Evolutionary conservation across 2,329 filamentous ascomycete genomes (phyloP).

Genomic region (Penicillium frequentans): DNA sequence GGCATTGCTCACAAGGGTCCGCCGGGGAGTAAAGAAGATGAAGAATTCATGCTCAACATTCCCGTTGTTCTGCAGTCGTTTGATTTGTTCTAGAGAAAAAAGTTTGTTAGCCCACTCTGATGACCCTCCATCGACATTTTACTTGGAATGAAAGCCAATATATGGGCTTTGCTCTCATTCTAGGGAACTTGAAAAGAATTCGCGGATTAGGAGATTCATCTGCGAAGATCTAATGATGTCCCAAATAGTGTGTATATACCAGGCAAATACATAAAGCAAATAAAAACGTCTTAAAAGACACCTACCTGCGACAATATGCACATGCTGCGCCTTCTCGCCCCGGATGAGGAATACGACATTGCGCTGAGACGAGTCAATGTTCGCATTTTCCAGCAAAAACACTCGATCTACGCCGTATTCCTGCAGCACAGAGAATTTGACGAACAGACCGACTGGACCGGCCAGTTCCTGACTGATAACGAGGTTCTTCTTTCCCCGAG

Average conservation of each 20-base stretch:
- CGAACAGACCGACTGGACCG: slow-evolving; percentile 83
- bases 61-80: slow-evolving; percentile 81
- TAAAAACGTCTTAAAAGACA: slow-evolving; percentile 15
- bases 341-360: slow-evolving; percentile 93
- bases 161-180: slow-evolving; percentile 42
- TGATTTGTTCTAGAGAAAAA: slow-evolving; percentile 73
- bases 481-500: slow-evolving; percentile 97
- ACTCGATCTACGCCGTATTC: slow-evolving; percentile 98
- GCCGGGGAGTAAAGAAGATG: slow-evolving; percentile 91
- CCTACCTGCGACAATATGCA: slow-evolving; percentile 85
- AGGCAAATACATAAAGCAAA: not conserved
- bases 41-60: slow-evolving; percentile 93
- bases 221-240: slow-evolving; percentile 61
- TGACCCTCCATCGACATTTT: slow-evolving; percentile 46
- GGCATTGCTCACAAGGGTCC: slow-evolving; percentile 87
- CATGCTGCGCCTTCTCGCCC: slow-evolving; percentile 82
- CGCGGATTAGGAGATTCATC: slow-evolving; percentile 52
- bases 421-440: slow-evolving; percentile 92
- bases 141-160: slow-evolving; percentile 44
- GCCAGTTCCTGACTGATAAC: slow-evolving; percentile 89
- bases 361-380: slow-evolving; percentile 89
- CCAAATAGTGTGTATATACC: slow-evolving; percentile 27
- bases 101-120: slow-evolving; percentile 60
- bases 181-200: slow-evolving; percentile 57
- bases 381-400: slow-evolving; percentile 93